Percentiles rank a stretch among this genome's conserved stretches.
Conservation (phyloP, 306 rosid species). For the Senna siamea region DNA sequence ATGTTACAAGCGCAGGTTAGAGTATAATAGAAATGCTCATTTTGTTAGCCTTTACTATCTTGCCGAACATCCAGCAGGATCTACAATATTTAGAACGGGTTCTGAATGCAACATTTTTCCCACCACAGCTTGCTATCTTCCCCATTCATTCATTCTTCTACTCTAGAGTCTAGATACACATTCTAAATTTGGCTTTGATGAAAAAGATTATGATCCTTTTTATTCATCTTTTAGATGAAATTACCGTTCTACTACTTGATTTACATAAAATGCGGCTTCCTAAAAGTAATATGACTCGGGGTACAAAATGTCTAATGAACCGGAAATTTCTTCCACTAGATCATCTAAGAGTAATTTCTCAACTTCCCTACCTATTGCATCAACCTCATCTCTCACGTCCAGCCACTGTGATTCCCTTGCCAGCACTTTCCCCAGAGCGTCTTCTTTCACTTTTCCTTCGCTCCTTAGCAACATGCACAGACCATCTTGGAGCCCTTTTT, state of each 20-base stretch:
- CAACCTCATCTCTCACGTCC: constrained; percentile 58
- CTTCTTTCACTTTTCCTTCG: constrained; percentile 54
- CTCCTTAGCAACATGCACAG: constrained; percentile 51
- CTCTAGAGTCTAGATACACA: neutral
- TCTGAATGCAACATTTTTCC: neutral
- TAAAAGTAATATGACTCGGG: constrained; percentile 32
- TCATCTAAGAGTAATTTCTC: constrained; percentile 71
- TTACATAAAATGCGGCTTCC: constrained; percentile 46
- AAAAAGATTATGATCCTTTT: constrained; percentile 38
- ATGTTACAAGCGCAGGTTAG: too few relatives aligned
- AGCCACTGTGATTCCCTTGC: constrained; percentile 60
- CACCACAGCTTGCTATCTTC: neutral
- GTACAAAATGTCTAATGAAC: constrained; percentile 48
- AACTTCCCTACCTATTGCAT: constrained; percentile 66
- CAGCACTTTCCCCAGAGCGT: constrained; percentile 56
- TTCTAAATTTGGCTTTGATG: neutral
- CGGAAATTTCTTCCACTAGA: constrained; percentile 64
- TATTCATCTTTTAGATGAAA: constrained; percentile 64
- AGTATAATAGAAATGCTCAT: too few relatives aligned
- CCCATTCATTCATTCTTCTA: neutral
- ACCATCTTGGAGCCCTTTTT: constrained; percentile 49
- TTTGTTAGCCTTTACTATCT: too few relatives aligned
- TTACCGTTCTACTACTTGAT: constrained; percentile 49
- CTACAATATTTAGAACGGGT: neutral
- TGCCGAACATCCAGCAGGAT: neutral